These are phyloP conservation scores for Crepidotus sp. DNA, from an alignment of 1,284 basidiomycete genomes.

Conservation along the genomic window DNA sequence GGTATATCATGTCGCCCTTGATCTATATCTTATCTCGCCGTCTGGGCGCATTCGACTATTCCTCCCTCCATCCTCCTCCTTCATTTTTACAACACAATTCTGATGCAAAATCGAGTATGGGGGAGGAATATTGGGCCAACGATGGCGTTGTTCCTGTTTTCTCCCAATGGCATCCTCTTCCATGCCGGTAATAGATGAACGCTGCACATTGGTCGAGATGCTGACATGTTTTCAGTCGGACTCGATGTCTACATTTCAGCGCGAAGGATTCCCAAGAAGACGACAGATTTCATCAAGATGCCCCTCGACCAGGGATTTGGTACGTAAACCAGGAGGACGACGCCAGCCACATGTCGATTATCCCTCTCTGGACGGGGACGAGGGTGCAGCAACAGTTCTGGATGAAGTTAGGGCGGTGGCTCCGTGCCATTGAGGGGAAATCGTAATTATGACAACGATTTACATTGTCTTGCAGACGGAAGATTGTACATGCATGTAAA, in stretches of 20 bases:
- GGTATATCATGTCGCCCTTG: constrained; percentile 4
- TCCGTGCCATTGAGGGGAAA: constrained; percentile 22
- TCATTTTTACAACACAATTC: constrained; percentile 23
- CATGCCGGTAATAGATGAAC: constrained; percentile 29
- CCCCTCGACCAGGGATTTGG: constrained; percentile 34
- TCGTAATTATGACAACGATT: background rate
- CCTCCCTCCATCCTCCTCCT: constrained; percentile 28
- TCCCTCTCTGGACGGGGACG: constrained; percentile 33
- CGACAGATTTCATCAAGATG: background rate
- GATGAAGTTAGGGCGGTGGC: constrained; percentile 31
- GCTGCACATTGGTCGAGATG: background rate
- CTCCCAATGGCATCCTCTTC: constrained; percentile 44
- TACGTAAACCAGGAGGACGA: constrained; percentile 31
- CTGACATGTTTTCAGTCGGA: constrained; percentile 3
- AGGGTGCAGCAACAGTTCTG: constrained; percentile 33
- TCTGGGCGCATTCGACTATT: constrained; percentile 30
- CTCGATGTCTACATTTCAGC: constrained; percentile 15
- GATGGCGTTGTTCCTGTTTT: constrained; percentile 46
- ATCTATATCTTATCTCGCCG: constrained; percentile 12
- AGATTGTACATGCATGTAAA: constrained; percentile 7
- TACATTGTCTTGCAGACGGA: constrained; percentile 1
- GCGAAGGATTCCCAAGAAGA: background rate
- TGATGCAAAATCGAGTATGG: constrained; percentile 9
- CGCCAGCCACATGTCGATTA: constrained; percentile 33
- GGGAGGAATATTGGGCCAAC: constrained; percentile 30